A percentile compares a stretch with the other conserved stretches of the same genome.
phyloP scores from a whole-genome alignment of 2,329 filamentous ascomycete species.

The Arthrocladium fulminans region DNA sequence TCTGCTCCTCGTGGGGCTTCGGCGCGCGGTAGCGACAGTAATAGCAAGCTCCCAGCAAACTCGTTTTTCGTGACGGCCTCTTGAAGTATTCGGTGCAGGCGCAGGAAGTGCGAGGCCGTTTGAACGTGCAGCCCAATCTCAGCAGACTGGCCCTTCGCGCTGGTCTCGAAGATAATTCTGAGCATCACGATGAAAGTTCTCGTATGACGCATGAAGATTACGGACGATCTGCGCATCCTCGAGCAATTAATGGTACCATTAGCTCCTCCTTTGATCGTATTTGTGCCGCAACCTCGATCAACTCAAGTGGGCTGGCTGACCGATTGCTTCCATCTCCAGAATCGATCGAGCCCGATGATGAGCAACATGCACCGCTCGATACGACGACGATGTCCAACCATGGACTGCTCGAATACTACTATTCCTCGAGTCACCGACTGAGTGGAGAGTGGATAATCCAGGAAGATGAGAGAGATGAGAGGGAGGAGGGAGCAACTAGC shows the following conservation, averaged over 20 bases:
- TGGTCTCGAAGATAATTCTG: conserved; percentile 2
- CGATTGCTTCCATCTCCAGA: background rate
- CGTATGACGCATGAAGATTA: conserved; percentile 10
- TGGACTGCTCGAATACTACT: conserved; percentile 5
- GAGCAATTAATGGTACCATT: conserved; percentile 5
- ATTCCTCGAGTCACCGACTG: conserved; percentile 4
- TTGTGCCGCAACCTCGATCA: conserved; percentile 1
- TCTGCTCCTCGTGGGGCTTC: conserved; percentile 1
- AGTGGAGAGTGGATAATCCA: conserved; percentile 8
- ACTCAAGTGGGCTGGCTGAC: conserved; percentile 5
- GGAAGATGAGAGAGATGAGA: background rate
- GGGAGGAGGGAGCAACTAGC: background rate
- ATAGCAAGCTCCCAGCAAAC: background rate
- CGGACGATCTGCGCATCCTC: conserved; percentile 3
- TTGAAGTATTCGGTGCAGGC: conserved; percentile 5
- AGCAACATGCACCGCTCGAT: conserved; percentile 8
- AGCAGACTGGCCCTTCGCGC: conserved; percentile 8
- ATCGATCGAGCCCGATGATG: background rate
- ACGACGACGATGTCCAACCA: conserved; percentile 10
- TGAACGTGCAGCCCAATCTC: background rate
- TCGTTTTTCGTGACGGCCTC: background rate
- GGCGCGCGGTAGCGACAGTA: conserved; percentile 6
- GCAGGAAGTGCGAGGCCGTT: background rate
- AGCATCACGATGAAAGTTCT: conserved; percentile 9
- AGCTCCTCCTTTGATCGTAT: background rate